Percentiles rank a stretch among this genome's conserved stretches.
phyloP scores from a whole-genome alignment of 352 stramenopile genomes.

The Pythium utonaiense region DNA sequence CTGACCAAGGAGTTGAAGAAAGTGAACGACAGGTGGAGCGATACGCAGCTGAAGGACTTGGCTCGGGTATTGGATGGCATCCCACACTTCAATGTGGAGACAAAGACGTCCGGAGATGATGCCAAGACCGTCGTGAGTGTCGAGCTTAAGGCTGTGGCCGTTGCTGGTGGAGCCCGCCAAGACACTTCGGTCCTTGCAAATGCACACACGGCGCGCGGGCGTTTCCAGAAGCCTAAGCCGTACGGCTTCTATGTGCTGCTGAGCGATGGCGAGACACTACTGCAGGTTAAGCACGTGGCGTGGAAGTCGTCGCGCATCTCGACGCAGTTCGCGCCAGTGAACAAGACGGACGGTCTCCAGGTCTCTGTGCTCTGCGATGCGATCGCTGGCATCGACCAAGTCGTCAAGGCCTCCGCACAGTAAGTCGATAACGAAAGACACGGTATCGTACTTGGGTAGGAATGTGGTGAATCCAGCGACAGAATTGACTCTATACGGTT shows the following conservation, averaged over 20 bases:
- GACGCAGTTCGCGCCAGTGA: constrained; percentile 27
- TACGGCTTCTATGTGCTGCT: constrained; percentile 77
- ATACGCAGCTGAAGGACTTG: constrained; percentile 36
- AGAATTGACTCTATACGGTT: too few species aligned
- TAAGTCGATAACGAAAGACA: too few species aligned
- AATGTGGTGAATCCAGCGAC: too few species aligned
- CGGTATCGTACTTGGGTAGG: too few species aligned
- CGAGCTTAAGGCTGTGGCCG: constrained; percentile 27
- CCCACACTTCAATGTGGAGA: constrained; percentile 34
- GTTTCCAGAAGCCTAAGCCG: constrained; percentile 60
- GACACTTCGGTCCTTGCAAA: constrained; percentile 14
- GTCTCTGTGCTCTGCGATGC: constrained; percentile 55
- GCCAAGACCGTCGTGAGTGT: constrained; percentile 24
- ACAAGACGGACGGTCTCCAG: constrained; percentile 18
- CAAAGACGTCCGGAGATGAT: not conserved
- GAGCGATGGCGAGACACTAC: constrained; percentile 22
- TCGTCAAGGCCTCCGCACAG: too few species aligned
- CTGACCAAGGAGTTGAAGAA: constrained; percentile 13
- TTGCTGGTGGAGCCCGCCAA: constrained; percentile 21
- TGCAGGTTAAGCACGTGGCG: constrained; percentile 62
- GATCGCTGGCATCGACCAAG: constrained; percentile 30
- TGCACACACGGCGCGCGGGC: constrained; percentile 5
- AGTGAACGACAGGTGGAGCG: constrained; percentile 15
- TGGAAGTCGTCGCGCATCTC: constrained; percentile 40
- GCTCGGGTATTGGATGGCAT: constrained; percentile 38